Conservation (phyloP, 1,284 basidiomycete genomes). For the Sporisorium scitamineum region DNA sequence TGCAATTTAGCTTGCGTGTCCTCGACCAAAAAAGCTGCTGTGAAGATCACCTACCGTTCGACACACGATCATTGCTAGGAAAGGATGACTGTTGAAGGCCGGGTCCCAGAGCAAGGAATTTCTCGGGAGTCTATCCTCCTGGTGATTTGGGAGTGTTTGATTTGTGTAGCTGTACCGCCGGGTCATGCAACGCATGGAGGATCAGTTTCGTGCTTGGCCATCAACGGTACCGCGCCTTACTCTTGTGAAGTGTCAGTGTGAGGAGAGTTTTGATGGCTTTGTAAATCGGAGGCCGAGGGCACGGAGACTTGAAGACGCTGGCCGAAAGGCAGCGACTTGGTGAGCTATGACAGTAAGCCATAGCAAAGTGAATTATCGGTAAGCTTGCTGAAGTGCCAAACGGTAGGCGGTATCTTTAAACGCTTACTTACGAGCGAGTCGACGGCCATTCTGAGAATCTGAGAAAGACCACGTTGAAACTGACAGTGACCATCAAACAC, state of each 20-base stretch:
- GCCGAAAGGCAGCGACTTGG: slow-evolving; percentile 12
- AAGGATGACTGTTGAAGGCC: slow-evolving; percentile 37
- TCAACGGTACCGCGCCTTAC: background rate
- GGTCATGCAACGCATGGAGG: background rate
- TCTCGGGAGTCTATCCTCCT: background rate
- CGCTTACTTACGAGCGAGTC: slow-evolving; percentile 14
- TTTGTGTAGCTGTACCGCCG: background rate
- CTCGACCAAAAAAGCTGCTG: background rate
- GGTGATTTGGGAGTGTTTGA: background rate
- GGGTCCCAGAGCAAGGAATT: slow-evolving; percentile 17
- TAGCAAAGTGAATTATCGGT: background rate
- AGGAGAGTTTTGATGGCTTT: too few relatives aligned
- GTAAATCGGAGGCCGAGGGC: background rate
- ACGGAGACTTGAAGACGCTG: slow-evolving; percentile 11
- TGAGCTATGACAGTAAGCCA: background rate
- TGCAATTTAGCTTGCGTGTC: background rate
- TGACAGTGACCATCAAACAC: background rate
- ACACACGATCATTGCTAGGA: slow-evolving; percentile 32
- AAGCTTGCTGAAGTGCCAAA: background rate
- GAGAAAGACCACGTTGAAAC: slow-evolving; percentile 29
- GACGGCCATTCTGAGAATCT: slow-evolving; percentile 17
- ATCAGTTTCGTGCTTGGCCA: background rate
- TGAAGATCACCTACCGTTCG: slow-evolving; percentile 20
- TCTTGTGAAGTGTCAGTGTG: slow-evolving; percentile 1
- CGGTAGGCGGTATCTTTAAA: background rate